Conservation (phyloP, 306 rosid genomes). For the Vigna hirtella region DNA sequence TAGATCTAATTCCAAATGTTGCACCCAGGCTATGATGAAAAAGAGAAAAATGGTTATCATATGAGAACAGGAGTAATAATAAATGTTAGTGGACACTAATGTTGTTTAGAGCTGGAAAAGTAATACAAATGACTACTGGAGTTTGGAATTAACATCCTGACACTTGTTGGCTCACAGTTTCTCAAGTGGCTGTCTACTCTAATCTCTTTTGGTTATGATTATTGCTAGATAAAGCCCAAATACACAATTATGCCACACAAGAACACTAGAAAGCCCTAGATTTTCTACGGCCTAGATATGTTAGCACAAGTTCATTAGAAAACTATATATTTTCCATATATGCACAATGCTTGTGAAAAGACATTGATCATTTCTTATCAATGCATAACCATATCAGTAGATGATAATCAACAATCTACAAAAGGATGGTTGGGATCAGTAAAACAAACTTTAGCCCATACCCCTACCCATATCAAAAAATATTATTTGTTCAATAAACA, state of each 20-base stretch:
- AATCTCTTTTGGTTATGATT: neutral
- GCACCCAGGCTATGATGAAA: neutral
- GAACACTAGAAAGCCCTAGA: neutral
- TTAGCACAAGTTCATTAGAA: neutral
- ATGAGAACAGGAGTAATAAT: neutral
- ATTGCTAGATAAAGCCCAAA: neutral
- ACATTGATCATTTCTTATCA: neutral
- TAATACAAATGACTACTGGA: constrained; percentile 1
- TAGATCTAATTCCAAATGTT: neutral
- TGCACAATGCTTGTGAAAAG: neutral
- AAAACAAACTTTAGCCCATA: neutral
- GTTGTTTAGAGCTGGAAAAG: neutral
- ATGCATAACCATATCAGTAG: neutral
- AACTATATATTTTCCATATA: neutral
- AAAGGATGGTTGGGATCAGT: neutral
- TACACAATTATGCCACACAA: neutral
- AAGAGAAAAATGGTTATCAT: neutral
- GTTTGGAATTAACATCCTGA: neutral
- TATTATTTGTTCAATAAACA: neutral
- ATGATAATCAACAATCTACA: neutral
- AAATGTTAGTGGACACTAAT: constrained; percentile 19
- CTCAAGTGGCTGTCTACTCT: neutral
- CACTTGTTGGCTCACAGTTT: neutral
- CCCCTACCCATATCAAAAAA: neutral
- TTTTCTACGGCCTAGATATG: neutral